Evolutionary conservation across 1,139 yeast genomes (phyloP), one percentile per base, ranked within the genome.

Genomic region (Pichia sp.): DNA sequence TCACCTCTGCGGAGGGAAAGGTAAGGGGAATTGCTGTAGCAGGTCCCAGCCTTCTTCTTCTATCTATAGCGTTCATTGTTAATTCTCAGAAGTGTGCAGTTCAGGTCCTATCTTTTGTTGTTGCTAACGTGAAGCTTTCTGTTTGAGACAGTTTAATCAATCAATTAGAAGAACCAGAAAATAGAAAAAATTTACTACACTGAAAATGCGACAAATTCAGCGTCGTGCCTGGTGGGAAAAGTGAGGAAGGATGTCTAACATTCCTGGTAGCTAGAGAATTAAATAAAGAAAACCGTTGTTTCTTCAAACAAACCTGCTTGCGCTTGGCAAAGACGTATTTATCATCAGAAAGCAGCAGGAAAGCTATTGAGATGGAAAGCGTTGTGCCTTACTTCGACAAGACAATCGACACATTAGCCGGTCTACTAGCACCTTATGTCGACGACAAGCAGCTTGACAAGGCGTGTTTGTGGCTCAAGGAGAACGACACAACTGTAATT

Each of bases 21-120:
- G 67, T 70, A n/a, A 87, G 78, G 19, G 82, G 78, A 52, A 73
- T 74, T 6, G 86, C 86, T 57, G 78, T 78, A 1, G 75, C 62
- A 1, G 93, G 93, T 0, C 92, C 93, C 44, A 83, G 65, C 26
- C 86, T 72, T 68, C 92, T 77, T 75, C 90, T 81, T 76, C 93
- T 82, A 65, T 87, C 93, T 50, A 74, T 73, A 31, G 72, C 71
- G 60, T 70, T 76, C 78, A 75, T 75, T 23, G 26, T 13, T 16
- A 26, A 15, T 49, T 19, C 16, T 23, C 7, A 6, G 11, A 43
- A 26, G 11, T 13, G 7, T 23, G n/a, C 34, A 11, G n/a, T n/a
- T n/a, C n/a, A n/a, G n/a, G n/a, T n/a, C n/a, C n/a, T n/a, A n/a
- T n/a, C n/a, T n/a, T n/a, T n/a, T n/a, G n/a, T n/a, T n/a, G n/a